Base-by-base conservation (phyloP, 2,329 filamentous ascomycete species). In the Ophiostoma populinum region DNA sequence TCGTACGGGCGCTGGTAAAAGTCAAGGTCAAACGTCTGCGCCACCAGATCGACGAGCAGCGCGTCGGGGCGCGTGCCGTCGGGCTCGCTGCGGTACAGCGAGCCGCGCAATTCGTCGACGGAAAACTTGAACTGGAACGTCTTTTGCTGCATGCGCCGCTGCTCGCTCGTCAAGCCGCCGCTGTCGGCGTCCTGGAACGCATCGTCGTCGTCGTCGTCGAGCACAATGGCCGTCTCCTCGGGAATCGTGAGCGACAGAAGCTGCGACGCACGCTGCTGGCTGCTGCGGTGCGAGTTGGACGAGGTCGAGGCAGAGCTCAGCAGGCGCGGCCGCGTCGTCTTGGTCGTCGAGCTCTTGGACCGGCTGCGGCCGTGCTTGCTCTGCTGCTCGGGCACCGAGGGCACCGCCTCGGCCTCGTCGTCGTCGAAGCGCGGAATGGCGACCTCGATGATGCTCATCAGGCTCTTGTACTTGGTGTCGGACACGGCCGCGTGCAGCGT, bases 101-200 rank as follows among this genome's bases (percentile, higher is more conserved):
- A 95, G 2, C 90, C 90, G 55, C 92, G 86, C 30, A 99, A 67
- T 41, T 80, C 83, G 48, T 93, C 90, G 24, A 98, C 90, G 7
- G 82, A 85, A 54, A 99, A 98, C 45, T 86, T 92, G 59, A 98
- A 82, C 52, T 98, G 85, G 46, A 99, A 95, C 43, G 79, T 87
- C 29, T 81, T 78, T 47, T 94, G 86, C 47, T 92, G 81, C 31
- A 90, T 62, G 48, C 80, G 81, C 18, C 80, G 61, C 24, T 73
- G 64, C 31, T 72, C 61, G 12, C 60, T 62, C 7, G 57, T 56
- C 24, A 55, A 61, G 7, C 66, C 67, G 39, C 78, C 68, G 4
- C 36, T 27, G 15, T 65, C 59, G 3, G 76, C 68, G 41, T 86
- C 73, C 47, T 81, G 68, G 40, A 79, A 80, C 21, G 65, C 58